Evolutionary conservation across 2,329 filamentous ascomycete species (phyloP), one percentile per base, ranked within the genome.

Genomic region (Exophiala sideris): DNA sequence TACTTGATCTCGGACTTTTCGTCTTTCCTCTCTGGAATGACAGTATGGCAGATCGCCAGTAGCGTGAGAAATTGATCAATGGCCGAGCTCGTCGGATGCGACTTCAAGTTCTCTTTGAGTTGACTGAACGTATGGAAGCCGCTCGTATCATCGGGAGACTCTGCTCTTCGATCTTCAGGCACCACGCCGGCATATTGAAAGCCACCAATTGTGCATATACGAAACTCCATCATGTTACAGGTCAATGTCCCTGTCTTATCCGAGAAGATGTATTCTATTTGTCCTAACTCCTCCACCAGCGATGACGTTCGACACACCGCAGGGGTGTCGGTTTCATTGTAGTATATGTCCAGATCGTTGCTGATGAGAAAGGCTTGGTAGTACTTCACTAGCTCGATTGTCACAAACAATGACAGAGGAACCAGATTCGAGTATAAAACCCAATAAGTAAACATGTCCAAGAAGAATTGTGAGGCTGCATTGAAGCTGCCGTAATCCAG

Each of bases 201-300:
- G 21, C 94, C 94, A 21, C 84, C 89, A 67, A 99, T 97, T 0
- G 88, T 88, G 66, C 89, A 95, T 71, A 97, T 91, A 68, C 91
- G 91, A 71, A 97, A 99, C 71, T 97, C 92, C 94, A 99, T 97
- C 80, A 90, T 86, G 68, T 97, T 97, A 74, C 91, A 95, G n/a
- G 92, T 97, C 66, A 97, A 76, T 3, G 92, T 97, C 40, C 92
- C 92, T 1, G 92, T 97, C 77, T 97, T 97, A 77, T 97, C 92
- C 0, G 91, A 96, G 70, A 99, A 99, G 60, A 99, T 94, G 66
- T 95, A 99, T 67, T 97, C 94, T 41, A 99, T 95, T 81, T 97
- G 96, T 51, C 94, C 94, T 41, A 99, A 76, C 68, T 99, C 95
- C 73, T 99, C 94, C 9, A 99, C 94, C 68, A 99, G 77, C 62